These are phyloP conservation scores for Monilinia polystroma DNA, from an alignment of 2,329 filamentous ascomycete species.

Conservation along the genomic window DNA sequence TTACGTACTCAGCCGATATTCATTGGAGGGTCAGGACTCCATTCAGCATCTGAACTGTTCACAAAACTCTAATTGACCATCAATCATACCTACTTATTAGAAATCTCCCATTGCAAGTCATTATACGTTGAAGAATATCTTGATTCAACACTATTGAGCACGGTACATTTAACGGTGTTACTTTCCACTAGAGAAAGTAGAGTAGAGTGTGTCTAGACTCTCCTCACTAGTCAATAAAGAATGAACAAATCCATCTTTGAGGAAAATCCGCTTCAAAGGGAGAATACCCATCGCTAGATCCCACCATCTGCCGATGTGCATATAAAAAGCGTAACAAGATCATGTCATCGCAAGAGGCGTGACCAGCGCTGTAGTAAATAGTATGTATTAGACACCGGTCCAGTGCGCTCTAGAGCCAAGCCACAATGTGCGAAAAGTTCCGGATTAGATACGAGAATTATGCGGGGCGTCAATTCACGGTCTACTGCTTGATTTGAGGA, in stretches of 20 bases:
- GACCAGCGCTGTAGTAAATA: background rate
- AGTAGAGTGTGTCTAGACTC: background rate
- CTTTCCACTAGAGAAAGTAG: background rate
- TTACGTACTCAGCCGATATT: background rate
- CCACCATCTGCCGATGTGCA: background rate
- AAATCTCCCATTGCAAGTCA: no score
- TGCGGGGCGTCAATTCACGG: background rate
- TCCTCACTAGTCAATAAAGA: background rate
- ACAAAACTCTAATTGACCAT: no score
- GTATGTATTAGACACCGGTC: background rate
- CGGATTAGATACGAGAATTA: background rate
- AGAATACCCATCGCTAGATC: background rate
- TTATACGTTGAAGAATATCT: no score
- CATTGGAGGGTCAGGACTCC: no score
- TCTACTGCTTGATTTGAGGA: background rate
- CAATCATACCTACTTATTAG: no score
- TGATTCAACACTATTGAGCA: no score
- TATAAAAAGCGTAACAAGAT: conserved; percentile 3
- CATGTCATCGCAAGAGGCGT: background rate
- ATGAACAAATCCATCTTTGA: no score
- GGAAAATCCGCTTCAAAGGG: no score
- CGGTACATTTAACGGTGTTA: no score
- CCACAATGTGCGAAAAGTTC: background rate
- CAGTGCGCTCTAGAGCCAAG: background rate
- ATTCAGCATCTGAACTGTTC: no score